Conservation (phyloP, 1,284 basidiomycete species). For the Rhodotorula sp. region DNA sequence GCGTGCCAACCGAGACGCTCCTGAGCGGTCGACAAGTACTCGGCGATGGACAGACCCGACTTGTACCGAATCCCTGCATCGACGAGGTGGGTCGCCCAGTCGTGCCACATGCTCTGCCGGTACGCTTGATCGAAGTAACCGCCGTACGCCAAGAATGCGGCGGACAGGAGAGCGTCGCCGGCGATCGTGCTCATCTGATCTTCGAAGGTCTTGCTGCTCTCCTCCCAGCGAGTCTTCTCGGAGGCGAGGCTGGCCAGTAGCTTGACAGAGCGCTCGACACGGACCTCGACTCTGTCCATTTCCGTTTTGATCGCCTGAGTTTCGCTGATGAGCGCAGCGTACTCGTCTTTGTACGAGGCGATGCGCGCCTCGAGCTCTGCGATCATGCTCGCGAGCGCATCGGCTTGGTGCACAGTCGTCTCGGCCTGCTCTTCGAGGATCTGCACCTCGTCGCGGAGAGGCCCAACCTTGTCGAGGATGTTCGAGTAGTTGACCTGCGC, state of each 20-base stretch:
- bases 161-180: conserved; percentile 92
- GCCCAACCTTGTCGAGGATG: conserved; percentile 96
- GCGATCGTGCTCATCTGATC: conserved; percentile 98
- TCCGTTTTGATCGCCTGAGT: conserved; percentile 95
- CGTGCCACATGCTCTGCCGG: conserved; percentile 94
- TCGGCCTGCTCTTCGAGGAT: conserved; percentile 88
- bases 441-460: conserved; percentile 91
- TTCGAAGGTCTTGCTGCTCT: conserved; percentile 92
- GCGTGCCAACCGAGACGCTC: conserved; percentile 95
- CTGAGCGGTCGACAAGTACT: conserved; percentile 96
- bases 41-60: conserved; percentile 83
- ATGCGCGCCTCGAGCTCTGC: conserved; percentile 91
- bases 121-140: conserved; percentile 99
- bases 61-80: conserved; percentile 94
- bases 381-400: conserved; percentile 87
- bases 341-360: conserved; percentile 92
- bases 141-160: conserved; percentile 94
- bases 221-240: conserved; percentile 91
- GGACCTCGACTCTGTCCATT: conserved; percentile 96
- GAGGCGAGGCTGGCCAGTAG: conserved; percentile 92
- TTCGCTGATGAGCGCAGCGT: conserved; percentile 93
- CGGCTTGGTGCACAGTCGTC: conserved; percentile 87
- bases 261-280: conserved; percentile 96
- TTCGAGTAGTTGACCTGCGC: conserved; percentile 97
- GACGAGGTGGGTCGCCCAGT: conserved; percentile 83